Percentiles rank a stretch among this genome's conserved stretches.
phyloP scores from a whole-genome alignment of 148 eudicot genomes.

The Pharnaceum exiguum region DNA sequence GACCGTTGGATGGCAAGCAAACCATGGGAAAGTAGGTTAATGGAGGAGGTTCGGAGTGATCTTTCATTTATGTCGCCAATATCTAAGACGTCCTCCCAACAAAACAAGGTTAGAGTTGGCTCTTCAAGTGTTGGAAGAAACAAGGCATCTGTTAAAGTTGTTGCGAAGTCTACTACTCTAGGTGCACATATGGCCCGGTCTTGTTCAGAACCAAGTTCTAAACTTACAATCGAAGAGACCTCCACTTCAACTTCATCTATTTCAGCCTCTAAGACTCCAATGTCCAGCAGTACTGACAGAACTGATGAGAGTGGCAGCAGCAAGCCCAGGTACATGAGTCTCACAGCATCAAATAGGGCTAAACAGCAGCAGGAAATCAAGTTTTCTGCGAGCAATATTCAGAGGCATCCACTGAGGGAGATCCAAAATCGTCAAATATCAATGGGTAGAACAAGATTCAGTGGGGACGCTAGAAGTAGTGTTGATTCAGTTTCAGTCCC shows the following conservation, averaged over 20 bases:
- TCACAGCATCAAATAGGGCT: constrained; percentile 73
- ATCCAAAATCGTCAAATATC: constrained; percentile 27
- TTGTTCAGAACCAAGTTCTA: constrained; percentile 40
- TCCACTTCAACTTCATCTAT: constrained; percentile 51
- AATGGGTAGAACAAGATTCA: constrained; percentile 29
- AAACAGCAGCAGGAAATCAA: constrained; percentile 44
- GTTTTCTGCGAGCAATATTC: constrained; percentile 21
- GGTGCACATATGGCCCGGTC: constrained; percentile 31
- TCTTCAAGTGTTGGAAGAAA: constrained; percentile 31
- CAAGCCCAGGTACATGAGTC: constrained; percentile 75
- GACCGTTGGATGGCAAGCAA: constrained; percentile 77
- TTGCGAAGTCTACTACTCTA: constrained; percentile 31
- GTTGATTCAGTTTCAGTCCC: constrained; percentile 44
- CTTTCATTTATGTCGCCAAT: constrained; percentile 32
- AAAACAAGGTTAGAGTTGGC: constrained; percentile 19
- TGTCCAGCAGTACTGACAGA: constrained; percentile 31
- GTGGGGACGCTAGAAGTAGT: constrained; percentile 45
- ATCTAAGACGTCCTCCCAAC: constrained; percentile 19
- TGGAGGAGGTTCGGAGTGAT: constrained; percentile 37
- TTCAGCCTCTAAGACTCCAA: constrained; percentile 42
- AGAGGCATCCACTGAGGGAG: constrained; percentile 30
- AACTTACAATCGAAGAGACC: constrained; percentile 40
- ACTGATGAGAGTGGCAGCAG: constrained; percentile 31
- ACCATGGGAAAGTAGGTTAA: constrained; percentile 61
- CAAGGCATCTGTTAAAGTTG: constrained; percentile 29